Evolutionary conservation across 352 stramenopile species (phyloP).

Genomic region (Pythium phragmitis): DNA sequence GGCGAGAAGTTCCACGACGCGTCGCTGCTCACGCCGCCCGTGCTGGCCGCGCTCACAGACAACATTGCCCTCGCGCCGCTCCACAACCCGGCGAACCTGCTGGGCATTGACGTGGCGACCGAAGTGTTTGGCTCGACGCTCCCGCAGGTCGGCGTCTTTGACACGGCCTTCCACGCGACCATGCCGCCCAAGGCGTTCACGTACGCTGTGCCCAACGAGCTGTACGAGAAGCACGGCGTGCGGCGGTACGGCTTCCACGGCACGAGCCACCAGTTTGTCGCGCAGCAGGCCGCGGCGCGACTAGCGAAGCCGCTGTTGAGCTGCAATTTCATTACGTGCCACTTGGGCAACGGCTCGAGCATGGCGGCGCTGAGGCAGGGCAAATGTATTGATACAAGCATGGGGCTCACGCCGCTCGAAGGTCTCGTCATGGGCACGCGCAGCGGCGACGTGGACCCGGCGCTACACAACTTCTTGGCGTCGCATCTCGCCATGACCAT

Average conservation of each 20-base stretch:
- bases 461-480: conserved; percentile 73
- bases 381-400: conserved; percentile 86
- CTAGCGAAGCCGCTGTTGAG: conserved; percentile 54
- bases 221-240: conserved; percentile 81
- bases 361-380: conserved; percentile 78
- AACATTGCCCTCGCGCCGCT: conserved; percentile 72
- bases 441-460: conserved; percentile 83
- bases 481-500: conserved; percentile 71
- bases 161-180: conserved; percentile 89
- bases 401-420: conserved; percentile 89
- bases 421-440: conserved; percentile 90
- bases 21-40: conserved; percentile 46
- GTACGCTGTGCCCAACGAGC: conserved; percentile 78
- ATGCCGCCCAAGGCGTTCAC: conserved; percentile 79
- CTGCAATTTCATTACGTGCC: conserved; percentile 83
- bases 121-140: conserved; percentile 63
- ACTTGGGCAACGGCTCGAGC: conserved; percentile 87
- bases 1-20: conserved; percentile 70
- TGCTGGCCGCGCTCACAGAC: conserved; percentile 56
- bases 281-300: conserved; percentile 57
- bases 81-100: conserved; percentile 87
- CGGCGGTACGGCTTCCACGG: conserved; percentile 91
- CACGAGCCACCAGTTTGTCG: conserved; percentile 87
- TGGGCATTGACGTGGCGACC: conserved; percentile 81
- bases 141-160: conserved; percentile 87